phyloP scores from a whole-genome alignment of 768 basidiomycete species.

The Heimioporus sp. region DNA sequence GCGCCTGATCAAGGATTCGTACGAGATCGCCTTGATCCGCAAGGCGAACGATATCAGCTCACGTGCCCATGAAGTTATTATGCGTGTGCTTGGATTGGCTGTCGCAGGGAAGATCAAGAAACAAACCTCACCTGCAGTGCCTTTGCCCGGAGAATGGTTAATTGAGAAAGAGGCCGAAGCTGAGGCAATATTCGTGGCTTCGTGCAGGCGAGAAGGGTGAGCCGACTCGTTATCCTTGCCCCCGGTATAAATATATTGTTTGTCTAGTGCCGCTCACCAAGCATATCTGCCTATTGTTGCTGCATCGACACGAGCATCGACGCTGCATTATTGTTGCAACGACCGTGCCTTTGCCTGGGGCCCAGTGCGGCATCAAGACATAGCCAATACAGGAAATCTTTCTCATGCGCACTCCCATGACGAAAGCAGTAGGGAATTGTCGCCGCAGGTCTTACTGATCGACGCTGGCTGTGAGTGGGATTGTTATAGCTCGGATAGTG shows the following conservation, averaged over 20 bases:
- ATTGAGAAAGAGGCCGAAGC: constrained; percentile 93
- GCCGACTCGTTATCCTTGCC: constrained; percentile 18
- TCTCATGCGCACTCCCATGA: constrained; percentile 34
- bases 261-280: constrained; percentile 70
- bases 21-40: constrained; percentile 73
- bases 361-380: constrained; percentile 56
- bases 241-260: neutral
- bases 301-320: constrained; percentile 80
- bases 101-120: constrained; percentile 55
- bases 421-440: constrained; percentile 26
- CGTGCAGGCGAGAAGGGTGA: constrained; percentile 85
- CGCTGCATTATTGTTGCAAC: constrained; percentile 94
- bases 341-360: constrained; percentile 87
- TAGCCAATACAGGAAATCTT: constrained; percentile 49
- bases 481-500: constrained; percentile 64
- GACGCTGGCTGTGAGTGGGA: constrained; percentile 94
- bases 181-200: constrained; percentile 90
- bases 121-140: constrained; percentile 41
- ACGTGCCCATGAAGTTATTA: constrained; percentile 86
- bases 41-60: constrained; percentile 86
- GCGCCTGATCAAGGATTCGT: constrained; percentile 70
- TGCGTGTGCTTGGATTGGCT: constrained; percentile 82
- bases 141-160: constrained; percentile 79
- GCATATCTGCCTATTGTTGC: constrained; percentile 95
- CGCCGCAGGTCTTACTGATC: constrained; percentile 79